These are phyloP conservation scores for Penicillium canariense DNA, from an alignment of 495 filamentous ascomycete species.

Conservation along the genomic window DNA sequence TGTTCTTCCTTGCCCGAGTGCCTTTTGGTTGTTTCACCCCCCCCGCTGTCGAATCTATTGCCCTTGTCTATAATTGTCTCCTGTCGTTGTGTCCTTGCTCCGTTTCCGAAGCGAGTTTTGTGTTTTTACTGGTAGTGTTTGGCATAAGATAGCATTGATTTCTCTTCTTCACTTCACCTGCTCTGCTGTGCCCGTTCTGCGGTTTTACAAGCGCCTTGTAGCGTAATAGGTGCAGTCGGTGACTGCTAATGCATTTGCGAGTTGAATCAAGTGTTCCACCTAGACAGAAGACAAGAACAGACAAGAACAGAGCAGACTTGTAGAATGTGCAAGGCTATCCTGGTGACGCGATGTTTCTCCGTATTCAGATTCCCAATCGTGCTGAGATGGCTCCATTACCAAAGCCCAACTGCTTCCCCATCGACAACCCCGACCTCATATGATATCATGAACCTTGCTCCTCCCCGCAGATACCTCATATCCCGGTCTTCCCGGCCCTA, in stretches of 20 bases:
- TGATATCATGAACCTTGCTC: no score
- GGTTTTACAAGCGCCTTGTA: conserved; percentile 10
- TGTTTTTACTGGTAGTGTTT: conserved; percentile 25
- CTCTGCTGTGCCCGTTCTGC: conserved; percentile 1
- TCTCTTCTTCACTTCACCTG: conserved; percentile 11
- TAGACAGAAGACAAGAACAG: no score
- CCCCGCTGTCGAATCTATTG: conserved; percentile 24
- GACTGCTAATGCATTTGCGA: conserved; percentile 19
- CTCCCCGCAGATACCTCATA: no score
- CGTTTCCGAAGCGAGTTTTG: conserved; percentile 30
- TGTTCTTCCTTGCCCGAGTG: conserved; percentile 4
- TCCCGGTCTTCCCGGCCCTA: background rate
- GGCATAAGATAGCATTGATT: conserved; percentile 36
- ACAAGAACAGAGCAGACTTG: no score
- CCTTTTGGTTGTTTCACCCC: conserved; percentile 20
- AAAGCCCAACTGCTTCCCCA: no score
- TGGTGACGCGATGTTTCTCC: no score
- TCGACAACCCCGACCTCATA: no score
- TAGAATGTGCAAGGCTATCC: no score
- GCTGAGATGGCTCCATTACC: no score
- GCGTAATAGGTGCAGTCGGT: conserved; percentile 16
- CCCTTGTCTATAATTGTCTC: conserved; percentile 32
- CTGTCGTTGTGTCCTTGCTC: conserved; percentile 27
- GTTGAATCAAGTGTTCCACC: background rate
- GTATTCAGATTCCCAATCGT: no score